Conservation (phyloP, 257 asterid species). For the Salvia splendens region DNA sequence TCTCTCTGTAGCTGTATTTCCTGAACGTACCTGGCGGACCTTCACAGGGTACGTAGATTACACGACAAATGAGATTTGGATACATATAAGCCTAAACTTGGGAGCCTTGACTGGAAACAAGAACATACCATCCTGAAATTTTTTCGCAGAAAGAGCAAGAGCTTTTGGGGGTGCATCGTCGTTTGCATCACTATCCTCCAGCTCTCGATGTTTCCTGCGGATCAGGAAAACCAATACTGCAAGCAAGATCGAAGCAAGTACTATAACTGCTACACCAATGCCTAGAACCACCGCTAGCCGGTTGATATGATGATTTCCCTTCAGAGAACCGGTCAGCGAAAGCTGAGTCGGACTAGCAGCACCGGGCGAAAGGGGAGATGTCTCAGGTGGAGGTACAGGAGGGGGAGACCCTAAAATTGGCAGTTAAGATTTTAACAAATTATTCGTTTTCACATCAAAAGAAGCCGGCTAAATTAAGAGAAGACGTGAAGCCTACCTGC, state of each 20-base stretch:
- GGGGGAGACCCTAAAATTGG: conserved; percentile 48
- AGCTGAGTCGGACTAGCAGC: conserved; percentile 72
- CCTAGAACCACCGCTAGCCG: conserved; percentile 64
- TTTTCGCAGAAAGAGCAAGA: conserved; percentile 52
- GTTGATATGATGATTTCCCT: conserved; percentile 51
- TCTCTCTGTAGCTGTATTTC: conserved; percentile 87
- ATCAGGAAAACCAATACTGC: conserved; percentile 60
- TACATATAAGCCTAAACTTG: conserved; percentile 22
- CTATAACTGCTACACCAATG: conserved; percentile 69
- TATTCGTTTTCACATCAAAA: not conserved
- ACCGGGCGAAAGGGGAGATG: conserved; percentile 53
- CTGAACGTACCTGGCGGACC: conserved; percentile 71
- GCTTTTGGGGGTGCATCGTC: conserved; percentile 48
- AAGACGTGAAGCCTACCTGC: conserved; percentile 46
- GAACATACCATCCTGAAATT: conserved; percentile 67
- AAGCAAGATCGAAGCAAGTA: conserved; percentile 54
- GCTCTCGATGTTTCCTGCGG: conserved; percentile 63
- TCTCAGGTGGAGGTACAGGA: conserved; percentile 51
- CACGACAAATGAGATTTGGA: conserved; percentile 25
- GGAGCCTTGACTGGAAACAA: conserved; percentile 20
- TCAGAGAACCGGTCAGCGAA: conserved; percentile 40
- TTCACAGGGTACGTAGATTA: conserved; percentile 42
- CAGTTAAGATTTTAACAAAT: conserved; percentile 20
- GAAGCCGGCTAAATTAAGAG: not conserved
- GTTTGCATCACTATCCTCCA: conserved; percentile 48